phyloP scores from a whole-genome alignment of 2,329 filamentous ascomycete species.

The Thielaviopsis ethacetica region DNA sequence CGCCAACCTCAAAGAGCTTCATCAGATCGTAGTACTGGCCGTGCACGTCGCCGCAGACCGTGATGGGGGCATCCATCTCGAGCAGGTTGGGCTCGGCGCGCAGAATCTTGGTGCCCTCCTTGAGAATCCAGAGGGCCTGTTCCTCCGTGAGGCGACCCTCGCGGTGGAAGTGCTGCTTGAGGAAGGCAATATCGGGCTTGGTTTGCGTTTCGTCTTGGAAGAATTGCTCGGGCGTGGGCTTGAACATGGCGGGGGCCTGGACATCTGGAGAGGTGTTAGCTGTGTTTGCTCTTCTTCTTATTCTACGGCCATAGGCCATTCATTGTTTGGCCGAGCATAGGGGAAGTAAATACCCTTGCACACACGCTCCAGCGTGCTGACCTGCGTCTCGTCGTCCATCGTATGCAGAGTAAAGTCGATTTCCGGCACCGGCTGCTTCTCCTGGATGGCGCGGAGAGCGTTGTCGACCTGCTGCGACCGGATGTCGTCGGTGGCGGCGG shows the following conservation, averaged over 20 bases:
- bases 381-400: conserved; percentile 93
- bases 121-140: conserved; percentile 91
- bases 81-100: conserved; percentile 85
- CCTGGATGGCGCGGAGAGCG: conserved; percentile 76
- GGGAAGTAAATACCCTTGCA: conserved; percentile 77
- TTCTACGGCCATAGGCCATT: too few species aligned
- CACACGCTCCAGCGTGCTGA: conserved; percentile 88
- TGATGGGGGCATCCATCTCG: conserved; percentile 99
- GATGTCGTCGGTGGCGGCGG: conserved; percentile 24
- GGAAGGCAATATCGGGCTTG: conserved; percentile 84
- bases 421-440: conserved; percentile 92
- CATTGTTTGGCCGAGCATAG: background rate
- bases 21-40: conserved; percentile 99
- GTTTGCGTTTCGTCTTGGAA: conserved; percentile 69
- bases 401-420: conserved; percentile 98
- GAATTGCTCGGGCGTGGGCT: conserved; percentile 88
- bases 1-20: conserved; percentile 98
- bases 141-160: conserved; percentile 95
- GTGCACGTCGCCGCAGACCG: conserved; percentile 94
- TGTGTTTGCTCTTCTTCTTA: background rate
- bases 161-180: conserved; percentile 97
- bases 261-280: conserved; percentile 48
- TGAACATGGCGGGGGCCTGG: conserved; percentile 86
- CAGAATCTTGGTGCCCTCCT: conserved; percentile 72
- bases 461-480: conserved; percentile 60